Evolutionary conservation across 1,139 yeast genomes (phyloP).

Genomic region (Entelexis sorbosivorans): DNA sequence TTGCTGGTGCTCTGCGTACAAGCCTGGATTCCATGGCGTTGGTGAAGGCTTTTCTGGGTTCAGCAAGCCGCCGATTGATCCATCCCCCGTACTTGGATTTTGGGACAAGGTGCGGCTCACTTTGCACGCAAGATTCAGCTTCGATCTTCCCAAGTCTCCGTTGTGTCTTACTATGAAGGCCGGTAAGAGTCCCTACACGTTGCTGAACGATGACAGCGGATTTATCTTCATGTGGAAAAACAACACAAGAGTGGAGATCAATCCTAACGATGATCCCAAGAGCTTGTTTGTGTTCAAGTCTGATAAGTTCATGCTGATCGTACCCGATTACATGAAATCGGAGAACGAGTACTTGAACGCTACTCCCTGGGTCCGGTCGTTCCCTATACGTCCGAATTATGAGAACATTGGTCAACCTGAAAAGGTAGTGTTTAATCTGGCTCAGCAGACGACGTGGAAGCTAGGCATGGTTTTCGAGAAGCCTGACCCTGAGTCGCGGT

Average conservation of each 20-base stretch:
- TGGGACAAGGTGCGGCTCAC: conserved; percentile 63
- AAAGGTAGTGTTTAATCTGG: conserved; percentile 46
- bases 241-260: conserved; percentile 49
- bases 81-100: conserved; percentile 69
- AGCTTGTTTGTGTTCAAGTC: conserved; percentile 56
- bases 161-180: conserved; percentile 50
- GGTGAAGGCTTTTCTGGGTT: conserved; percentile 74
- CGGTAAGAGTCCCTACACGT: conserved; percentile 61
- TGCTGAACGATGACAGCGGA: conserved; percentile 64
- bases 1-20: conserved; percentile 79
- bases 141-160: conserved; percentile 43
- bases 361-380: conserved; percentile 22
- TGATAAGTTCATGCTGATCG: conserved; percentile 55
- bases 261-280: conserved; percentile 50
- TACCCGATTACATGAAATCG: conserved; percentile 38
- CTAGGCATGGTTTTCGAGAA: conserved; percentile 42
- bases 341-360: conserved; percentile 29
- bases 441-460: conserved; percentile 42
- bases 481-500: conserved; percentile 10
- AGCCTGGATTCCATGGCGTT: conserved; percentile 72
- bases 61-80: conserved; percentile 72
- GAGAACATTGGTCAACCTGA: conserved; percentile 27
- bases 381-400: conserved; percentile 23
- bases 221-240: conserved; percentile 70
- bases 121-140: conserved; percentile 44